A percentile compares a stretch with the other conserved stretches of the same genome.
phyloP scores from a whole-genome alignment of 2,329 filamentous ascomycete species.

The Emericellopsis cladophorae region DNA sequence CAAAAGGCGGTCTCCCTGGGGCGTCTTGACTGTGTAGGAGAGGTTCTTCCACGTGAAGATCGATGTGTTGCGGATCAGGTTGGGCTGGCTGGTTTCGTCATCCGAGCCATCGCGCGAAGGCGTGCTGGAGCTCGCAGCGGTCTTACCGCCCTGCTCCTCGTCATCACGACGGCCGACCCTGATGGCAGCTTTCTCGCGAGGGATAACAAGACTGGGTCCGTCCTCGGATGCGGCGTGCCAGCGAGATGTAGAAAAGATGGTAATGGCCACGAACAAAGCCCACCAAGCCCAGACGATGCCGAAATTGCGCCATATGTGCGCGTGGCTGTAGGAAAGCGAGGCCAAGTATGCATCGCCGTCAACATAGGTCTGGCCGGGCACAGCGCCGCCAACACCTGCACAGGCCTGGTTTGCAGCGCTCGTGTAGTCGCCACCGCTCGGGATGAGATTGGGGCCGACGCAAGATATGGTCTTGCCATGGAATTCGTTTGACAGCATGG shows the following conservation, averaged over 20 bases:
- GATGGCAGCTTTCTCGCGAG: slow-evolving; percentile 40
- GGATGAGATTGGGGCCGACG: slow-evolving; percentile 34
- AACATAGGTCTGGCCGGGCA: slow-evolving; percentile 31
- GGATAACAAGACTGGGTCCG: slow-evolving; percentile 45
- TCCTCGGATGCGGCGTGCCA: slow-evolving; percentile 42
- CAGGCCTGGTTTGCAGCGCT: slow-evolving; percentile 34
- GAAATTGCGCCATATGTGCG: slow-evolving; percentile 46
- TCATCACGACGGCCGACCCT: slow-evolving; percentile 21
- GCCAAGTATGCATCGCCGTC: slow-evolving; percentile 46
- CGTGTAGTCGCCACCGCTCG: slow-evolving; percentile 33
- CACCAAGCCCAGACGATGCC: slow-evolving; percentile 53
- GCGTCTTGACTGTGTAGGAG: slow-evolving; percentile 53
- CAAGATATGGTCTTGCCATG: slow-evolving; percentile 40
- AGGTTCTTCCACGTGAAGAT: slow-evolving; percentile 67
- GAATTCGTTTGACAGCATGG: slow-evolving; percentile 60
- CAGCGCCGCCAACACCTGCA: slow-evolving; percentile 44
- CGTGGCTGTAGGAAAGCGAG: slow-evolving; percentile 38
- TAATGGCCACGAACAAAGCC: slow-evolving; percentile 43
- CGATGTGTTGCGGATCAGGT: slow-evolving; percentile 48
- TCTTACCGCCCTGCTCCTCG: slow-evolving; percentile 26
- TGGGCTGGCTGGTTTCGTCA: slow-evolving; percentile 1
- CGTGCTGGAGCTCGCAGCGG: slow-evolving; percentile 2
- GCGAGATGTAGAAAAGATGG: slow-evolving; percentile 40
- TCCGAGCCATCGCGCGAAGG: slow-evolving; percentile 5
- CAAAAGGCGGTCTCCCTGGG: slow-evolving; percentile 50